These are phyloP conservation scores for Gaeumannomyces tritici DNA, from an alignment of 2,329 filamentous ascomycete species.

Conservation along the genomic window DNA sequence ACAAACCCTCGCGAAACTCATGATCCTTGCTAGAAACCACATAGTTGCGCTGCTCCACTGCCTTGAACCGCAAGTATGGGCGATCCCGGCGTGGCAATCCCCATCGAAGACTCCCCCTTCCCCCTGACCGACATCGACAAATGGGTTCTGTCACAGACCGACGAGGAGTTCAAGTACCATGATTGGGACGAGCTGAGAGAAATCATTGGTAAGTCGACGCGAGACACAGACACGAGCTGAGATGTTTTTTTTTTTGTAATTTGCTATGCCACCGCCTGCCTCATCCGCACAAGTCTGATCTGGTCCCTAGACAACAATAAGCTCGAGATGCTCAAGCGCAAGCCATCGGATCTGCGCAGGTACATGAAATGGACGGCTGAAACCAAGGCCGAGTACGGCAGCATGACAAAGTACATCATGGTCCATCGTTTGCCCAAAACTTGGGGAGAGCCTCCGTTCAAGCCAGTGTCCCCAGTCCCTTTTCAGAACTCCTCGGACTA, in stretches of 20 bases:
- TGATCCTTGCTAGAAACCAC: neutral
- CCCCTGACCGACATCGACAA: slow-evolving; percentile 50
- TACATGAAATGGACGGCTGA: slow-evolving; percentile 72
- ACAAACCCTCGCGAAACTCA: neutral
- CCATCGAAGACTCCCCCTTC: slow-evolving; percentile 37
- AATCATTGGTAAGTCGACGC: slow-evolving; percentile 48
- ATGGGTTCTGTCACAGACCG: slow-evolving; percentile 51
- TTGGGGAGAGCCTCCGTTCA: slow-evolving; percentile 57
- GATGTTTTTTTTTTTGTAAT: neutral
- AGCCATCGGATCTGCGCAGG: slow-evolving; percentile 67
- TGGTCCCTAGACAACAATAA: slow-evolving; percentile 37
- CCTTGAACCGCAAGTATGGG: slow-evolving; percentile 23
- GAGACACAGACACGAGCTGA: neutral
- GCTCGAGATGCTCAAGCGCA: slow-evolving; percentile 67
- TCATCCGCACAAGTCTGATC: neutral
- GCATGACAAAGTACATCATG: slow-evolving; percentile 70
- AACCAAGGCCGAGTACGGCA: slow-evolving; percentile 64
- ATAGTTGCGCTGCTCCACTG: neutral
- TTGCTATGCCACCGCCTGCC: neutral
- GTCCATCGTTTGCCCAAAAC: slow-evolving; percentile 54
- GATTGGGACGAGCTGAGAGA: slow-evolving; percentile 64
- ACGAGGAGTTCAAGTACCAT: slow-evolving; percentile 61
- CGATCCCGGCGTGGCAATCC: slow-evolving; percentile 14
- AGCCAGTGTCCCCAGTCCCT: slow-evolving; percentile 36
- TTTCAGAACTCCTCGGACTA: slow-evolving; percentile 48